Percentiles rank a stretch among this genome's conserved stretches.
These are phyloP conservation scores for Somion occarium DNA, from an alignment of 1,284 basidiomycete species.

Conservation along the genomic window DNA sequence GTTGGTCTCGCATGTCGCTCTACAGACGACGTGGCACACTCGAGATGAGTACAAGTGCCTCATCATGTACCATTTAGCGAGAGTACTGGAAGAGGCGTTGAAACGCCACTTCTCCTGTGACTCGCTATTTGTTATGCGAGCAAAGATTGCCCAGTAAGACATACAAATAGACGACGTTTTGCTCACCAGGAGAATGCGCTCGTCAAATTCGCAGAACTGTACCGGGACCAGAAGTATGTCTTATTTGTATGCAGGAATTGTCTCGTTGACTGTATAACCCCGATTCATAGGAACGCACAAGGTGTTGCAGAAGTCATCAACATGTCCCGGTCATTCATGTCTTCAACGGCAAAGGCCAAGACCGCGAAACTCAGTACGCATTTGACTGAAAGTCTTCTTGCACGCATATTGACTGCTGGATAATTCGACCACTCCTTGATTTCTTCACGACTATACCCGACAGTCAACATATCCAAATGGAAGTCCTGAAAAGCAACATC, in stretches of 20 bases:
- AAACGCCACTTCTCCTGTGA: too few relatives aligned
- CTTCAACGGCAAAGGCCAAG: conserved; percentile 95
- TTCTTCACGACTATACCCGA: conserved; percentile 80
- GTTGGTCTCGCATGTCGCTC: too few relatives aligned
- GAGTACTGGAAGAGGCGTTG: too few relatives aligned
- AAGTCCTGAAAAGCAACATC: conserved; percentile 86
- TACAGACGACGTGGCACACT: too few relatives aligned
- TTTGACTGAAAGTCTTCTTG: too few relatives aligned
- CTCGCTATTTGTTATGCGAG: too few relatives aligned
- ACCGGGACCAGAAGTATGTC: conserved; percentile 80
- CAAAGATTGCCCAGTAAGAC: too few relatives aligned
- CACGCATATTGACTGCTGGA: too few relatives aligned
- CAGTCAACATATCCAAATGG: conserved; percentile 78
- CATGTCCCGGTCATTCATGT: conserved; percentile 87
- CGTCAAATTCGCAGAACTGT: conserved; percentile 83
- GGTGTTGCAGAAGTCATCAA: conserved; percentile 87
- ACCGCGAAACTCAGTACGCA: conserved; percentile 91
- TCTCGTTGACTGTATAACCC: neutral
- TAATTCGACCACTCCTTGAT: conserved; percentile 90
- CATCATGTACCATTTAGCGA: too few relatives aligned
- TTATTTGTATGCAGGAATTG: neutral
- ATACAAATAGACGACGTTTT: too few relatives aligned
- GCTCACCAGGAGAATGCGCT: conserved; percentile 88
- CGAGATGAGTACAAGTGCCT: too few relatives aligned
- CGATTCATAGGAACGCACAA: conserved; percentile 55